Evolutionary conservation across 1,284 basidiomycete genomes (phyloP).

Genomic region (Mycena sp.): DNA sequence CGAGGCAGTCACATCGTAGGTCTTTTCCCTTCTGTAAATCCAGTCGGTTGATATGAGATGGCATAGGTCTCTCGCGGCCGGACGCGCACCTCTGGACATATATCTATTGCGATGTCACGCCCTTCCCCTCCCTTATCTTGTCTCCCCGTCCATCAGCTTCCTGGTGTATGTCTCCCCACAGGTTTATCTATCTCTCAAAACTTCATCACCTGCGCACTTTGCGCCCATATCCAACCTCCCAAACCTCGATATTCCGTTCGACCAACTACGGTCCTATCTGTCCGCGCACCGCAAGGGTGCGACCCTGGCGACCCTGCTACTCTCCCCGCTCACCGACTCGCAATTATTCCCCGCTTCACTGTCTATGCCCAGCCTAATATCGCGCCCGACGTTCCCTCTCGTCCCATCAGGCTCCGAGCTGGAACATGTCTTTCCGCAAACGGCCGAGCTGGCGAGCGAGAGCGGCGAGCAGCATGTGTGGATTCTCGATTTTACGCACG

Average conservation of each 20-base stretch:
- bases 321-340: slow-evolving; percentile 54
- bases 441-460: slow-evolving; percentile 44
- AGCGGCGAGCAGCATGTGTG: slow-evolving; percentile 51
- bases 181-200: slow-evolving; percentile 71
- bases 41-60: neutral
- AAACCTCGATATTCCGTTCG: slow-evolving; percentile 63
- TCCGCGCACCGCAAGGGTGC: slow-evolving; percentile 56
- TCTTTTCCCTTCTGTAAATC: slow-evolving; percentile 30
- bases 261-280: slow-evolving; percentile 60
- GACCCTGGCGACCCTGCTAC: slow-evolving; percentile 66
- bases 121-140: slow-evolving; percentile 76
- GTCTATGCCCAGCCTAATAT: slow-evolving; percentile 55
- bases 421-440: slow-evolving; percentile 63
- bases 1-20: slow-evolving; percentile 62
- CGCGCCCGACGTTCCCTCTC: slow-evolving; percentile 60
- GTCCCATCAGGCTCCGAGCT: slow-evolving; percentile 53
- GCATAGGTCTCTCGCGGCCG: slow-evolving; percentile 50
- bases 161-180: slow-evolving; percentile 75
- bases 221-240: slow-evolving; percentile 45
- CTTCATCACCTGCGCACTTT: slow-evolving; percentile 44
- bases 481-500: slow-evolving; percentile 78
- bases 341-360: slow-evolving; percentile 54
- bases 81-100: slow-evolving; percentile 69
- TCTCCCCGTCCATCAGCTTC: slow-evolving; percentile 76
- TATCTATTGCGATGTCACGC: slow-evolving; percentile 72